phyloP scores from a whole-genome alignment of 2,329 filamentous ascomycete genomes.

The Aspergillus tamarii region DNA sequence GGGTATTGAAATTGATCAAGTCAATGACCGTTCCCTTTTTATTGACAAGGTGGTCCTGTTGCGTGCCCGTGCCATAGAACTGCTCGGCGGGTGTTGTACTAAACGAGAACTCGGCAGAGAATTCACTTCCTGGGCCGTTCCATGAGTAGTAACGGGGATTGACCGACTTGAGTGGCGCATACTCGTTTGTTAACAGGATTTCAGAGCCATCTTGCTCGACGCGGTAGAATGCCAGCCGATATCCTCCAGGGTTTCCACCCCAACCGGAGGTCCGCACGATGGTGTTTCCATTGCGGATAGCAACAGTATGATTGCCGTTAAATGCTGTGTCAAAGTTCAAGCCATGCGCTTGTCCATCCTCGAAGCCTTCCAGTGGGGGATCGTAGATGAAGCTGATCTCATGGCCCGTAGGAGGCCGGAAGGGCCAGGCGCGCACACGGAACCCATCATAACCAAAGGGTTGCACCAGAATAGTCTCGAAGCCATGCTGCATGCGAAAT shows the following conservation, averaged over 20 bases:
- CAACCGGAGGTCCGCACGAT: slow-evolving; percentile 38
- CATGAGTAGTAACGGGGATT: slow-evolving; percentile 42
- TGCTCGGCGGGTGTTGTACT: slow-evolving; percentile 51
- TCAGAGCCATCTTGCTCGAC: slow-evolving; percentile 38
- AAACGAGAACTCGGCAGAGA: slow-evolving; percentile 41
- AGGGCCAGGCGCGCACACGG: slow-evolving; percentile 44
- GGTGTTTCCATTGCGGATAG: slow-evolving; percentile 42
- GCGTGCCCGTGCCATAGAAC: slow-evolving; percentile 67
- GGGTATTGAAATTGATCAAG: slow-evolving; percentile 66
- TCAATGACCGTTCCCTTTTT: slow-evolving; percentile 64
- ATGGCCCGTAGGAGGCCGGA: slow-evolving; percentile 37
- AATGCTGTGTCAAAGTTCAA: slow-evolving; percentile 37
- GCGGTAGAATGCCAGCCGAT: slow-evolving; percentile 40
- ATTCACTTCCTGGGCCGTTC: slow-evolving; percentile 39
- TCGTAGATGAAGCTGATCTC: slow-evolving; percentile 45
- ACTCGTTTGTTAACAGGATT: slow-evolving; percentile 42
- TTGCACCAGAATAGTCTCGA: slow-evolving; percentile 43
- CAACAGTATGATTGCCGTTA: slow-evolving; percentile 34
- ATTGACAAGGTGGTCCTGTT: slow-evolving; percentile 63
- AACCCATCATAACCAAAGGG: slow-evolving; percentile 46
- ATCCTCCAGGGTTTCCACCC: slow-evolving; percentile 35
- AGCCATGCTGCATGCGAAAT: slow-evolving; percentile 42
- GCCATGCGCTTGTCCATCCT: slow-evolving; percentile 34
- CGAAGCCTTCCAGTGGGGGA: slow-evolving; percentile 43
- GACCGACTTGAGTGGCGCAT: slow-evolving; percentile 36